Conservation (phyloP, 2,329 filamentous ascomycete genomes). For the Alternaria triticina region DNA sequence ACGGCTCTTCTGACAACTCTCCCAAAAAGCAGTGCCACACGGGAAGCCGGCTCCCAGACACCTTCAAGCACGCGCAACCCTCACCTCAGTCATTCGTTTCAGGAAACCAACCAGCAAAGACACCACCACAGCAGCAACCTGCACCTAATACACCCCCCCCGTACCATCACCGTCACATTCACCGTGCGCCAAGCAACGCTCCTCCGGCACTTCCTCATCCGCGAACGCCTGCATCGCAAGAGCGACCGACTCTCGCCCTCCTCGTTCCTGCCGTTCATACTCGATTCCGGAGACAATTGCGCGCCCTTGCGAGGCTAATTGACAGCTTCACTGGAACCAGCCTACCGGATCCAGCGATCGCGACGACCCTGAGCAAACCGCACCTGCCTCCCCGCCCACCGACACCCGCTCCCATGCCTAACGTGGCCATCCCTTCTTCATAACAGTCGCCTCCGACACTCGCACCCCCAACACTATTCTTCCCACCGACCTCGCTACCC, state of each 20-base stretch:
- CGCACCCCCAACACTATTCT: constrained; percentile 26
- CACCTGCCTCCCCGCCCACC: constrained; percentile 3
- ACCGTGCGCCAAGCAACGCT: constrained; percentile 26
- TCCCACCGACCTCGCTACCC: constrained; percentile 23
- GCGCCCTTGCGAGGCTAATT: constrained; percentile 2
- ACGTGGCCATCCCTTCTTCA: constrained; percentile 16
- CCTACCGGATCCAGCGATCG: constrained; percentile 11
- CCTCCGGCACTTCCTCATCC: constrained; percentile 27
- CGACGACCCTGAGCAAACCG: constrained; percentile 12
- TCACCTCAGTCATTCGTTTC: constrained; percentile 51
- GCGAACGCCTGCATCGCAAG: constrained; percentile 22
- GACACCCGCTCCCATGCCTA: constrained; percentile 22
- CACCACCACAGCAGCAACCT: constrained; percentile 4
- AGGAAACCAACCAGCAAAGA: constrained; percentile 21
- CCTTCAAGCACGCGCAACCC: constrained; percentile 23
- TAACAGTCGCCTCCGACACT: constrained; percentile 13
- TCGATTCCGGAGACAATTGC: neutral
- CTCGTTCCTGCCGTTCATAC: neutral
- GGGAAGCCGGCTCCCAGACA: constrained; percentile 23
- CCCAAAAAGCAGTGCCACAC: constrained; percentile 19
- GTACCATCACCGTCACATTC: constrained; percentile 5
- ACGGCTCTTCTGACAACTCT: constrained; percentile 20
- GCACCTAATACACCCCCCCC: constrained; percentile 21
- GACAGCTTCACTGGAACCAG: constrained; percentile 1
- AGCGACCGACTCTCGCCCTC: constrained; percentile 8